A percentile compares a stretch with the other conserved stretches of the same genome.
phyloP scores from a whole-genome alignment of 1,284 basidiomycete species.

The Mycosarcoma mackinlayi region DNA sequence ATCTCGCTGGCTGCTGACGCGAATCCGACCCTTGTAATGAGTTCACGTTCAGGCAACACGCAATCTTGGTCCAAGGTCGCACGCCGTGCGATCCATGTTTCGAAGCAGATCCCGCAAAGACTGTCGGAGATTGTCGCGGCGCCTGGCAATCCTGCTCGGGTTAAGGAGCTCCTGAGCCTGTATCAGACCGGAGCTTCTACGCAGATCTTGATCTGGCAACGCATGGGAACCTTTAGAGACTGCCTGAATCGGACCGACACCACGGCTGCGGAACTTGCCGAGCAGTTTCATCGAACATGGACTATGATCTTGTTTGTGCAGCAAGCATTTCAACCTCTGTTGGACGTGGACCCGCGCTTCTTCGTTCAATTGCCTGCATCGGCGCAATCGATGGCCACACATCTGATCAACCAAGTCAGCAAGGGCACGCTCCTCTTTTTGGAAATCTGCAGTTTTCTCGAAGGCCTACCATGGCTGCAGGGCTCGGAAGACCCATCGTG shows the following conservation, averaged over 20 bases:
- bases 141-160: conserved; percentile 25
- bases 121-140: conserved; percentile 17
- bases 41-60: conserved; percentile 3
- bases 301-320: conserved; percentile 30
- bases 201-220: conserved; percentile 47
- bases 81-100: conserved; percentile 18
- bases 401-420: conserved; percentile 29
- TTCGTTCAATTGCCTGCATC: conserved; percentile 37
- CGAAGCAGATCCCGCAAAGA: conserved; percentile 24
- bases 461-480: conserved; percentile 39
- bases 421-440: conserved; percentile 36
- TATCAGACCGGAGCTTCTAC: conserved; percentile 30
- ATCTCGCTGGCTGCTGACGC: background rate
- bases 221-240: conserved; percentile 32
- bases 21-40: background rate
- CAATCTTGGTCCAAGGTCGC: conserved; percentile 23
- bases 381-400: conserved; percentile 33
- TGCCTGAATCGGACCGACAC: conserved; percentile 18
- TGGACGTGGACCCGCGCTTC: conserved; percentile 26
- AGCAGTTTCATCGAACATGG: conserved; percentile 31
- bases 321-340: conserved; percentile 26
- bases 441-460: conserved; percentile 41
- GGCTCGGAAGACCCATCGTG: conserved; percentile 30
- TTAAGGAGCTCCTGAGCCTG: conserved; percentile 37
- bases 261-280: conserved; percentile 14